Evolutionary conservation across 2,329 filamentous ascomycete species (phyloP).

Genomic region (Fusarium robinianum): DNA sequence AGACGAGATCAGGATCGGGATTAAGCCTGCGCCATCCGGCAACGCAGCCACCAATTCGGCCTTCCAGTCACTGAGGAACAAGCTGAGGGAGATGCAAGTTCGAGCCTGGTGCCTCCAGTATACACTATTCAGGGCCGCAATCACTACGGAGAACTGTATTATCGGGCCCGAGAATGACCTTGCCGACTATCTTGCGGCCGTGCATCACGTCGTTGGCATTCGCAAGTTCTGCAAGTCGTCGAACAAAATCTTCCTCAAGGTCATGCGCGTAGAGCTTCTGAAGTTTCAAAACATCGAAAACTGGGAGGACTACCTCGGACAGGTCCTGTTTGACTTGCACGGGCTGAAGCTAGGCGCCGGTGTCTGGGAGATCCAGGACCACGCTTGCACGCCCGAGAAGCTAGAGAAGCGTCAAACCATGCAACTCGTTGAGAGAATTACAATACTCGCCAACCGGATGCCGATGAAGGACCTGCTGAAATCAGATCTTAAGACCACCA

Average conservation of each 20-base stretch:
- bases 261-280: constrained; percentile 85
- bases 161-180: constrained; percentile 70
- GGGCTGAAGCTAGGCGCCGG: constrained; percentile 76
- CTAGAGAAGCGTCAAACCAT: constrained; percentile 81
- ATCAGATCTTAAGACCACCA: constrained; percentile 84
- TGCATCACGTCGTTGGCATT: constrained; percentile 83
- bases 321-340: constrained; percentile 82
- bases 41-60: constrained; percentile 60
- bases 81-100: constrained; percentile 84
- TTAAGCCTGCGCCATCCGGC: constrained; percentile 63
- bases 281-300: constrained; percentile 76
- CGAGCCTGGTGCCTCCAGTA: constrained; percentile 90
- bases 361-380: constrained; percentile 71
- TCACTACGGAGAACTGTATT: constrained; percentile 70
- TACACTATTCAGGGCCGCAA: constrained; percentile 73
- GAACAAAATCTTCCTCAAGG: constrained; percentile 84
- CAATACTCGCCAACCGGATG: constrained; percentile 79
- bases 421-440: constrained; percentile 81
- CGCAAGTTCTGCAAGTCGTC: constrained; percentile 84
- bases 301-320: constrained; percentile 84
- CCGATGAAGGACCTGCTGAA: constrained; percentile 90
- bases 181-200: constrained; percentile 76
- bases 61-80: constrained; percentile 61
- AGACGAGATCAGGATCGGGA: constrained; percentile 81
- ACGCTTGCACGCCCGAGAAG: constrained; percentile 76